A percentile compares a stretch with the other conserved stretches of the same genome.
Conservation (phyloP, 164 flowering plant genomes). For the Kalanchoe fedtschenkoi region DNA sequence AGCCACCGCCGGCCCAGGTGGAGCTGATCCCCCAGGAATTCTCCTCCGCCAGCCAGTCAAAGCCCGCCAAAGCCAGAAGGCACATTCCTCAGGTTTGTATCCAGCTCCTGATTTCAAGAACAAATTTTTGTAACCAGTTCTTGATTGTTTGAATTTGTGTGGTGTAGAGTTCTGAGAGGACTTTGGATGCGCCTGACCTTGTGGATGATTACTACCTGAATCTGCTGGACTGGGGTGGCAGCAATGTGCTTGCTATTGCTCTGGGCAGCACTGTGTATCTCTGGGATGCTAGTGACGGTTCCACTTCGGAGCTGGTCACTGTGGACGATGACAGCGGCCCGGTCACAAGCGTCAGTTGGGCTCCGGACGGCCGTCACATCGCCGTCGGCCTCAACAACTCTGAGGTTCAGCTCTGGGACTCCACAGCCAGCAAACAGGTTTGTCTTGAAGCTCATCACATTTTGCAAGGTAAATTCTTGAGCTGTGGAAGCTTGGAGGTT, state of each 20-base stretch:
- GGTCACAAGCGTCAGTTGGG: slow-evolving; percentile 56
- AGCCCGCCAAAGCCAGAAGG: slow-evolving; percentile 7
- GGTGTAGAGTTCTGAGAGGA: slow-evolving; percentile 49
- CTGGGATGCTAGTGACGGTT: slow-evolving; percentile 45
- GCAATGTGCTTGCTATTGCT: slow-evolving; percentile 49
- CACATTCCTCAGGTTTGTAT: slow-evolving; percentile 10
- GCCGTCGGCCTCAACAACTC: slow-evolving; percentile 49
- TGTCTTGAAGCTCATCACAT: not conserved
- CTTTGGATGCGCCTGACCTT: slow-evolving; percentile 55
- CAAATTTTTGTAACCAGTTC: too few species aligned
- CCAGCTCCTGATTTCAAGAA: too few species aligned
- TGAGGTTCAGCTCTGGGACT: slow-evolving; percentile 54
- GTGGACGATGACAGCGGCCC: slow-evolving; percentile 43
- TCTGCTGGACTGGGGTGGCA: slow-evolving; percentile 52
- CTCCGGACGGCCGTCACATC: slow-evolving; percentile 51
- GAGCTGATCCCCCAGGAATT: slow-evolving; percentile 6
- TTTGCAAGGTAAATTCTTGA: not conserved
- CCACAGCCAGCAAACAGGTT: slow-evolving; percentile 30
- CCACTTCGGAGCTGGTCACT: slow-evolving; percentile 39
- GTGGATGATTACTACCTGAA: slow-evolving; percentile 56
- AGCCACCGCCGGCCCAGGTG: slow-evolving; percentile 4
- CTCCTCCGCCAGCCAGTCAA: slow-evolving; percentile 1
- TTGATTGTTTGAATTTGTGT: not conserved
- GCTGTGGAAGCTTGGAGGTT: not conserved
- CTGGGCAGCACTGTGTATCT: slow-evolving; percentile 45